phyloP scores from a whole-genome alignment of 164 flowering plant species.

The Stephania japonica region DNA sequence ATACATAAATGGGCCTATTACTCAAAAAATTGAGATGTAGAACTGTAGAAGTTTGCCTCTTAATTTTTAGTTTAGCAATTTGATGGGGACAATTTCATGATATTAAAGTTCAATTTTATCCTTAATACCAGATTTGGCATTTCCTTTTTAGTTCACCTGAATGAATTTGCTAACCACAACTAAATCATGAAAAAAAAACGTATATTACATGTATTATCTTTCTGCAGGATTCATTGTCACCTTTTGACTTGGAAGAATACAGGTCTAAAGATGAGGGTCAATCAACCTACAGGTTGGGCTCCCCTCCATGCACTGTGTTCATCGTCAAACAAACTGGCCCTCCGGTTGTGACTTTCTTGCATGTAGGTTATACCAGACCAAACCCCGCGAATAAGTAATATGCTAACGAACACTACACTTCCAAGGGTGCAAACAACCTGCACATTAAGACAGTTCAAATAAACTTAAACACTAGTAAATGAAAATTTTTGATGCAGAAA shows the following conservation, averaged over 20 bases:
- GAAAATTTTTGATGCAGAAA: not conserved
- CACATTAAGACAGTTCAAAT: not conserved
- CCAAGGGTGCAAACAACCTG: conserved; percentile 87
- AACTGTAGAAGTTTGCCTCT: not conserved
- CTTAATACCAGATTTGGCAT: not conserved
- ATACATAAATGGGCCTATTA: no score
- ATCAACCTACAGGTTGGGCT: conserved; percentile 50
- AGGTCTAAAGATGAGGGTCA: not conserved
- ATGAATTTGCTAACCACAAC: not conserved
- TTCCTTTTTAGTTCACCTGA: not conserved
- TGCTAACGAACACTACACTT: conserved; percentile 67
- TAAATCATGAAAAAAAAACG: not conserved
- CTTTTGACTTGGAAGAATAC: not conserved
- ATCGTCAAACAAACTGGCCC: conserved; percentile 26
- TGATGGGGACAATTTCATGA: not conserved
- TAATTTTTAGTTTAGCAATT: not conserved
- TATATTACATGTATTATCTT: not conserved
- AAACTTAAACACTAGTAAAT: not conserved
- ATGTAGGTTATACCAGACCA: conserved; percentile 64
- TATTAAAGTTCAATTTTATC: not conserved
- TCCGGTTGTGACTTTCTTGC: conserved; percentile 43
- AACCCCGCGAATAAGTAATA: conserved; percentile 63
- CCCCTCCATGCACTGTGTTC: conserved; percentile 49
- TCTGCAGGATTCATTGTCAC: not conserved
- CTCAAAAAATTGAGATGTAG: not conserved